Evolutionary conservation across 208 protist species (phyloP), one percentile per base, ranked within the genome.

Genomic region (Lotmaria passim): DNA sequence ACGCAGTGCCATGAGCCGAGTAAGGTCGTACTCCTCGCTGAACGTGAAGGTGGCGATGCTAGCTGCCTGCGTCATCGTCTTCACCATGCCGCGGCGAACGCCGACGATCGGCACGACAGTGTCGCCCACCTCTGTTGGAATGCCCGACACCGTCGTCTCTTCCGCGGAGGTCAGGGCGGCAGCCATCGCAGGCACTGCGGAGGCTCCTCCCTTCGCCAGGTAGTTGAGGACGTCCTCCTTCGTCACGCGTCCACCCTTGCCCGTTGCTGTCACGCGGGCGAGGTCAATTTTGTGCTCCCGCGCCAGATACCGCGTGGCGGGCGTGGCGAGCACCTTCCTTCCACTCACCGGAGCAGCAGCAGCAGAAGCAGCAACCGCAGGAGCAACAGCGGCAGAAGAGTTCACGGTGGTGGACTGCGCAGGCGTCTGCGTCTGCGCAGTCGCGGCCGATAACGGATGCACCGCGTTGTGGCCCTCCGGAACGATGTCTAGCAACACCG

Each of bases 41-140:
- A 90, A 95, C 26, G 87, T 90, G 79, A 98, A 98, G 70, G 94
- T 92, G 59, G 96, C 94, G 55, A 98, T 88, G 12, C 33, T 41
- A 3, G 75, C 73, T 7, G 96, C 82, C 41, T 93, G 85, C 26
- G 79, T 95, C 97, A 99, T 99, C 12, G 86, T 86, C 75, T 90
- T 93, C 41, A 98, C 90, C 97, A 99, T 99, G 2, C 79, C 73
- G n/a, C 75, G 62, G 46, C 86, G 68, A 74, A 85, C 61, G 65
- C 85, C 83, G 11, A 60, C 62, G 47, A 89, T 75, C 19, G 78
- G 64, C n/a, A 88, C 71, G 11, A 81, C 70, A 28, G 63, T 65
- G 61, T 88, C 82, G 10, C 72, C 73, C 7, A 31, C 60, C 41
- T 62, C 67, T 2, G 51, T 63, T 7, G 36, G 31, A 31, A 67